Conservation (phyloP, 73 alveolate species). For the Paramecium primaurelia region DNA sequence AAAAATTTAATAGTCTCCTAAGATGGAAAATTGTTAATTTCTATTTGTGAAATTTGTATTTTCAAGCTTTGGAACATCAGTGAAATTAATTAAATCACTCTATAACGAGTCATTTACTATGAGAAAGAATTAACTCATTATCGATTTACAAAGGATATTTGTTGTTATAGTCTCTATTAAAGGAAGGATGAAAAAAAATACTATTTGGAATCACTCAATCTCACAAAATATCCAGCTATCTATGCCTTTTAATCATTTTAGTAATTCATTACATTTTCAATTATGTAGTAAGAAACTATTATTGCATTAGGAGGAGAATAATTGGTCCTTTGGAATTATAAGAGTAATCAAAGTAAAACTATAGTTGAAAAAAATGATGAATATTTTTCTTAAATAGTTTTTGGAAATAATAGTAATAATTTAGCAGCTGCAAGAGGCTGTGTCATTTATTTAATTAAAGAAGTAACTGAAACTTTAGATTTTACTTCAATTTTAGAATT, state of each 20-base stretch:
- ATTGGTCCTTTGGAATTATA: not conserved
- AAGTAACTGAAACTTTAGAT: not conserved
- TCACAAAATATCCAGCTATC: not conserved
- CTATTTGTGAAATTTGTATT: not conserved
- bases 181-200: not conserved
- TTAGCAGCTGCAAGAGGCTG: not conserved
- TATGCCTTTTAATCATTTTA: not conserved
- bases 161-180: not conserved
- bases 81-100: too few species aligned
- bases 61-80: not conserved
- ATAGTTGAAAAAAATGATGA: not conserved
- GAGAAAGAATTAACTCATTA: not conserved
- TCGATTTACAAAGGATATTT: not conserved
- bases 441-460: not conserved
- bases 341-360: too few species aligned
- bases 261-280: too few species aligned
- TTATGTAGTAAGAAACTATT: not conserved
- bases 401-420: too few species aligned
- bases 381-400: too few species aligned
- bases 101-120: not conserved
- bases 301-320: not conserved
- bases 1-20: not conserved
- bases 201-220: not conserved
- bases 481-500: too few species aligned
- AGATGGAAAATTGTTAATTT: not conserved